phyloP scores from a whole-genome alignment of 2,329 filamentous ascomycete genomes.

The Paecilomyces dactylethromorphus region DNA sequence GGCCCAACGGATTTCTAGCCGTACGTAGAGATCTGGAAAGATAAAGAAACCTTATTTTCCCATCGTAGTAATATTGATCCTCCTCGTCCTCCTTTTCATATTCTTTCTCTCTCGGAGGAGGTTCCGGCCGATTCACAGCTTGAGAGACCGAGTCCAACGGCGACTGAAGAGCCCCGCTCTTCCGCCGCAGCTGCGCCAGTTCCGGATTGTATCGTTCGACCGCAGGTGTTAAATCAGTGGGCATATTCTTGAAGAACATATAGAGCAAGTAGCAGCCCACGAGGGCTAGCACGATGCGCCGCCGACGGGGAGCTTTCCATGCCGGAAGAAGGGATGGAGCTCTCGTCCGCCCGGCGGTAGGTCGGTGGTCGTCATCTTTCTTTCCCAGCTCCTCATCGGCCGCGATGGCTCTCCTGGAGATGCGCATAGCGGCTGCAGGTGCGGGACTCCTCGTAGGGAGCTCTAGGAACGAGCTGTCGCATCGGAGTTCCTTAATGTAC shows the following conservation, averaged over 20 bases:
- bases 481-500: constrained; percentile 3
- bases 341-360: constrained; percentile 19
- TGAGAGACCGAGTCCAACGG: background rate
- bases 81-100: constrained; percentile 15
- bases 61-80: constrained; percentile 59
- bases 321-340: constrained; percentile 24
- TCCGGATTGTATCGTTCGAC: constrained; percentile 22
- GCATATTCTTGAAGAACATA: constrained; percentile 60
- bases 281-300: constrained; percentile 45
- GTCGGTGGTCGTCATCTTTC: constrained; percentile 56
- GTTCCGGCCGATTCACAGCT: constrained; percentile 5
- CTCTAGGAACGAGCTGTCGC: constrained; percentile 5
- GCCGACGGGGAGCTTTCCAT: constrained; percentile 32
- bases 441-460: constrained; percentile 16
- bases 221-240: constrained; percentile 39
- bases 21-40: constrained; percentile 59
- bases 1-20: constrained; percentile 50
- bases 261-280: constrained; percentile 50
- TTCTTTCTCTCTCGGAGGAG: constrained; percentile 7
- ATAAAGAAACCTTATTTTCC: constrained; percentile 61
- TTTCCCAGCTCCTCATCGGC: constrained; percentile 60
- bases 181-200: constrained; percentile 11
- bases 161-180: constrained; percentile 3
- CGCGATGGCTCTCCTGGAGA: constrained; percentile 37
- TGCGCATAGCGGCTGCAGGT: constrained; percentile 26